phyloP scores from a whole-genome alignment of 768 basidiomycete species.

The Tulasnella sp. region DNA sequence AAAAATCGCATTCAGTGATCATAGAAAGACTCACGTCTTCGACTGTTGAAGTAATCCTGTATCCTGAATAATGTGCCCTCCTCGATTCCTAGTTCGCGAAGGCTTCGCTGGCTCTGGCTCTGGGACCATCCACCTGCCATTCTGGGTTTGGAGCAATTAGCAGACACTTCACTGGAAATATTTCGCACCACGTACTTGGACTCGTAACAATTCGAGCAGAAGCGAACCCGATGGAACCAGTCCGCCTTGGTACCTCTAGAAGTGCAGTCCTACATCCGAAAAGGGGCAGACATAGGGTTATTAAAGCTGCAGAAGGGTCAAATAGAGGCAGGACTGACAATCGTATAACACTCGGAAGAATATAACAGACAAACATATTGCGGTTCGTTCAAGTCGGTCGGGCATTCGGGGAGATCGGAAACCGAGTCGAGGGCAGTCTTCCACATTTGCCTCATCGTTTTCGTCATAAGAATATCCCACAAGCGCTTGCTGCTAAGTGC shows the following conservation, averaged over 20 bases:
- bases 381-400: slow-evolving; percentile 22
- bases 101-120: not conserved
- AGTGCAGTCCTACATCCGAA: not conserved
- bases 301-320: not conserved
- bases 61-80: not conserved
- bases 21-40: not conserved
- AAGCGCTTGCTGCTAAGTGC: slow-evolving; percentile 16
- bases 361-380: slow-evolving; percentile 25
- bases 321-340: not conserved
- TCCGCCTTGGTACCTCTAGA: not conserved
- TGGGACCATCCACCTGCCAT: not conserved
- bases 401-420: slow-evolving; percentile 21
- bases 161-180: too few relatives aligned
- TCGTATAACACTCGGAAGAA: slow-evolving; percentile 15
- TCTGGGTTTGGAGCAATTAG: not conserved
- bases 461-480: slow-evolving; percentile 14
- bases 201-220: not conserved
- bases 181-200: not conserved
- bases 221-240: not conserved
- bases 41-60: not conserved
- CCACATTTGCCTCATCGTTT: not conserved
- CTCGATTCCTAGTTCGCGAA: not conserved
- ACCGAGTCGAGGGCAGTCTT: slow-evolving; percentile 6
- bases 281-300: not conserved
- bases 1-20: not conserved